Conservation (phyloP, 257 asterid genomes). For the Leonotis leonurus region DNA sequence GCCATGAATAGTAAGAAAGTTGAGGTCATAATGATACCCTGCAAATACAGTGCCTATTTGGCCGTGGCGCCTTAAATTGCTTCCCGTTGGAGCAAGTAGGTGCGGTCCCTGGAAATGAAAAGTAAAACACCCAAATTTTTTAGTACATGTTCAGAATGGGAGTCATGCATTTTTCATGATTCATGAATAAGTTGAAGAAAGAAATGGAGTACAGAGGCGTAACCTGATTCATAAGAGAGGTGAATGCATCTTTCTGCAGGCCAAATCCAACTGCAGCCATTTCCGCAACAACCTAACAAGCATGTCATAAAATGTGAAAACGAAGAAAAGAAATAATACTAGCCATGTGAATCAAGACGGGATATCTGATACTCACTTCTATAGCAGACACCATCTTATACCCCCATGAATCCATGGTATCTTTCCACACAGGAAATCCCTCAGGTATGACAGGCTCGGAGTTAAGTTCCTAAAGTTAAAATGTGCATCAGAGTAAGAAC, state of each 20-base stretch:
- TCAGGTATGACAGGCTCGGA: constrained; percentile 95
- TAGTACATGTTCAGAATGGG: constrained; percentile 1
- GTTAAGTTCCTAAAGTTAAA: constrained; percentile 63
- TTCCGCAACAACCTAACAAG: constrained; percentile 80
- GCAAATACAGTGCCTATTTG: constrained; percentile 90
- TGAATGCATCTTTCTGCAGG: constrained; percentile 80
- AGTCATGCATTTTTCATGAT: background rate
- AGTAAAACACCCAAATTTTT: constrained; percentile 8
- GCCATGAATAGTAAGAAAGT: constrained; percentile 95
- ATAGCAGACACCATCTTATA: constrained; percentile 83
- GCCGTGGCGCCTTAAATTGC: constrained; percentile 68
- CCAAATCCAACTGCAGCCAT: constrained; percentile 99
- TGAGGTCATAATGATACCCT: constrained; percentile 95
- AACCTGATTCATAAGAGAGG: constrained; percentile 95
- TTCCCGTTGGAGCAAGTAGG: constrained; percentile 98
- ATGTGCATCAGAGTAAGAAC: constrained; percentile 17
- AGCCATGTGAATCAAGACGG: constrained; percentile 3
- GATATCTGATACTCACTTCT: constrained; percentile 42
- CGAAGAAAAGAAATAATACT: constrained; percentile 7
- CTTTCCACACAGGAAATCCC: constrained; percentile 90
- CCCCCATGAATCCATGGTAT: constrained; percentile 95
- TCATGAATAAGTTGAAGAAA: constrained; percentile 6
- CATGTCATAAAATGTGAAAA: constrained; percentile 4
- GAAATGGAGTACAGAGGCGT: constrained; percentile 9
- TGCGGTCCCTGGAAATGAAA: constrained; percentile 78